phyloP scores from a whole-genome alignment of 768 basidiomycete species.

The Mycena rosella region DNA sequence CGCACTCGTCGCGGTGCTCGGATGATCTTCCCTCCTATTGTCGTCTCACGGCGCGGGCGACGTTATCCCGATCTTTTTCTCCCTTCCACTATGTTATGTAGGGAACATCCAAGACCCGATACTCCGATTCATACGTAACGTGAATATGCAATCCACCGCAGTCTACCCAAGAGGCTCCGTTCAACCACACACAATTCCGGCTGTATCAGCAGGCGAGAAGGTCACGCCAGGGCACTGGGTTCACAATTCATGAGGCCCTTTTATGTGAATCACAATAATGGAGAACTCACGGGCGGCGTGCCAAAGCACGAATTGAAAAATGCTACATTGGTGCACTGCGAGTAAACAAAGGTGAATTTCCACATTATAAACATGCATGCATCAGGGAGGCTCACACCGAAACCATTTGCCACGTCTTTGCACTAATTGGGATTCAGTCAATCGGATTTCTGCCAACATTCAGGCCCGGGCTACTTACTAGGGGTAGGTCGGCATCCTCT shows the following conservation, averaged over 20 bases:
- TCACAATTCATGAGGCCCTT: slow-evolving; percentile 16
- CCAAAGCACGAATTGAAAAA: slow-evolving; percentile 22
- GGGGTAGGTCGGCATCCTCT: slow-evolving; percentile 20
- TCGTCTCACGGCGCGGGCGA: slow-evolving; percentile 15
- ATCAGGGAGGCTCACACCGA: slow-evolving; percentile 21
- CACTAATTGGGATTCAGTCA: slow-evolving; percentile 21
- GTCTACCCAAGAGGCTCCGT: slow-evolving; percentile 17
- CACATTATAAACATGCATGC: slow-evolving; percentile 8
- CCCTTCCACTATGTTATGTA: slow-evolving; percentile 15
- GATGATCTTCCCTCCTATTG: slow-evolving; percentile 5
- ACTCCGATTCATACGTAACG: slow-evolving; percentile 20
- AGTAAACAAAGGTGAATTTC: slow-evolving; percentile 19
- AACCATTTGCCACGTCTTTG: slow-evolving; percentile 21
- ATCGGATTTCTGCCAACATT: slow-evolving; percentile 13
- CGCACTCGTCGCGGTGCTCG: neutral
- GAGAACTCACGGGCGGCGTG: slow-evolving; percentile 22
- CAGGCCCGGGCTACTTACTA: slow-evolving; percentile 19
- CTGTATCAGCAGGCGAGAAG: slow-evolving; percentile 24
- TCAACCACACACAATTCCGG: slow-evolving; percentile 21
- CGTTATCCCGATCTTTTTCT: slow-evolving; percentile 10
- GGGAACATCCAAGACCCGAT: slow-evolving; percentile 23
- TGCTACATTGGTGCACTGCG: slow-evolving; percentile 19
- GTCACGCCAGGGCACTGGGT: slow-evolving; percentile 24
- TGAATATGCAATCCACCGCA: slow-evolving; percentile 23
- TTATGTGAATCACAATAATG: slow-evolving; percentile 21